Evolutionary conservation across 495 filamentous ascomycete genomes (phyloP).

Genomic region (Coniosporium apollinis): DNA sequence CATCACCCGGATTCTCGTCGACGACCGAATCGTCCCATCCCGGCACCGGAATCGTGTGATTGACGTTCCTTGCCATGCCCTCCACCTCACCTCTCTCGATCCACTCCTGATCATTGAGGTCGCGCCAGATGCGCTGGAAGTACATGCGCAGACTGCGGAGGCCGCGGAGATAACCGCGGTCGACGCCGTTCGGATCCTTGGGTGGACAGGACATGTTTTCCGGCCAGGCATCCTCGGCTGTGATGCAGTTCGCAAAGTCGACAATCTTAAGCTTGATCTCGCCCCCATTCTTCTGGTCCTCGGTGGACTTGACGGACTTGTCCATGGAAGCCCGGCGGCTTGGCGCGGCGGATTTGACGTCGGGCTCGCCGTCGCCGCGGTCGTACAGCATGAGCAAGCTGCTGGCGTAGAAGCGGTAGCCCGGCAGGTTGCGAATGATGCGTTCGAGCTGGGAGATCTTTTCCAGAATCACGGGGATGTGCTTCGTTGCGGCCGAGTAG

Average conservation of each 20-base stretch:
- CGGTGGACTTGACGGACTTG: slow-evolving; percentile 19
- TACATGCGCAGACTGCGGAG: slow-evolving; percentile 65
- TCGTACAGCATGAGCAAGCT: slow-evolving; percentile 92
- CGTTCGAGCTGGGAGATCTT: slow-evolving; percentile 68
- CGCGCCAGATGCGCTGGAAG: slow-evolving; percentile 73
- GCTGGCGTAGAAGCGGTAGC: slow-evolving; percentile 90
- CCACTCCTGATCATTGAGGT: slow-evolving; percentile 43
- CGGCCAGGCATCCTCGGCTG: slow-evolving; percentile 54
- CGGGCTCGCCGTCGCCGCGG: slow-evolving; percentile 35
- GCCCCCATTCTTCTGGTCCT: slow-evolving; percentile 30
- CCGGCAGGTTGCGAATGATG: slow-evolving; percentile 60
- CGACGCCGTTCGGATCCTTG: slow-evolving; percentile 58
- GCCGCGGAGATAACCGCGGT: slow-evolving; percentile 78
- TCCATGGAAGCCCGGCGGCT: slow-evolving; percentile 12
- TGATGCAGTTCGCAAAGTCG: slow-evolving; percentile 96
- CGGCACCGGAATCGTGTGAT: slow-evolving; percentile 14
- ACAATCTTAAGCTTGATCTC: slow-evolving; percentile 90
- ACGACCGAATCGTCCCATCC: slow-evolving; percentile 16
- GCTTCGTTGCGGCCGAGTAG: slow-evolving; percentile 54
- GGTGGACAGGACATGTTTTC: slow-evolving; percentile 62
- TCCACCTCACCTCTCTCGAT: slow-evolving; percentile 27
- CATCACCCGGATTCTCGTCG: slow-evolving; percentile 18
- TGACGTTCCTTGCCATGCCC: slow-evolving; percentile 16
- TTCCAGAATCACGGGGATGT: slow-evolving; percentile 73
- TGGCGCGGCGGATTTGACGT: slow-evolving; percentile 5